Percentiles rank a stretch among this genome's conserved stretches.
Conservation (phyloP, 192 early-diverging fungal genomes). For the Coemansia sp. region DNA sequence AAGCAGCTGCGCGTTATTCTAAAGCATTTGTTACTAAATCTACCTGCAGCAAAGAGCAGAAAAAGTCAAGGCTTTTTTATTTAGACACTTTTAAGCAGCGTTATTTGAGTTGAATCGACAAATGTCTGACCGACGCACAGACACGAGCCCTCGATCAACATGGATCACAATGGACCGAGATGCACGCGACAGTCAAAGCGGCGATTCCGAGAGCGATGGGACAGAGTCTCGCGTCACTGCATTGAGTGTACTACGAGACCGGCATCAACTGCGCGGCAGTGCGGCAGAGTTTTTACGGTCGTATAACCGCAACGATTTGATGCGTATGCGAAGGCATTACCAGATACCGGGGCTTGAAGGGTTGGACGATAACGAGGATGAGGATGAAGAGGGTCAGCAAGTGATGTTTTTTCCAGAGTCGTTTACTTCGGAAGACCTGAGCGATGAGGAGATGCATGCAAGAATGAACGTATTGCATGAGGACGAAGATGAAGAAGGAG, state of each 20-base stretch:
- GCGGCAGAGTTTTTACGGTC: background rate
- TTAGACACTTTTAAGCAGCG: background rate
- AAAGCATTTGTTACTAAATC: background rate
- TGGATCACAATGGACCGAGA: conserved; percentile 37
- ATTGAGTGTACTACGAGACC: background rate
- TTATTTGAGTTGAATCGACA: background rate
- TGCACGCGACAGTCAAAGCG: background rate
- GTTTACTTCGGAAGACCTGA: background rate
- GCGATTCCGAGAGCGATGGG: background rate
- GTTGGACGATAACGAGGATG: background rate
- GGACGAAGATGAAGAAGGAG: background rate
- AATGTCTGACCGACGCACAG: conserved; percentile 30
- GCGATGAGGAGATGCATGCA: conserved; percentile 2
- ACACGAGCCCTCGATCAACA: conserved; percentile 28
- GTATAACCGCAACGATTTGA: conserved; percentile 1
- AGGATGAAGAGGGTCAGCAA: background rate
- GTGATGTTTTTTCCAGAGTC: background rate
- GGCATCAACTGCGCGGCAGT: background rate
- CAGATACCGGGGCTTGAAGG: background rate
- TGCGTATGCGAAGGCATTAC: conserved; percentile 2
- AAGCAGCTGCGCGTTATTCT: background rate
- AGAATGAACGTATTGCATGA: conserved; percentile 2
- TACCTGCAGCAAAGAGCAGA: background rate
- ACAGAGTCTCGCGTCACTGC: background rate
- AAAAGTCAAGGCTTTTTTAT: background rate